Evolutionary conservation across 73 alveolate species (phyloP).

Genomic region (Paramecium sonneborni): DNA sequence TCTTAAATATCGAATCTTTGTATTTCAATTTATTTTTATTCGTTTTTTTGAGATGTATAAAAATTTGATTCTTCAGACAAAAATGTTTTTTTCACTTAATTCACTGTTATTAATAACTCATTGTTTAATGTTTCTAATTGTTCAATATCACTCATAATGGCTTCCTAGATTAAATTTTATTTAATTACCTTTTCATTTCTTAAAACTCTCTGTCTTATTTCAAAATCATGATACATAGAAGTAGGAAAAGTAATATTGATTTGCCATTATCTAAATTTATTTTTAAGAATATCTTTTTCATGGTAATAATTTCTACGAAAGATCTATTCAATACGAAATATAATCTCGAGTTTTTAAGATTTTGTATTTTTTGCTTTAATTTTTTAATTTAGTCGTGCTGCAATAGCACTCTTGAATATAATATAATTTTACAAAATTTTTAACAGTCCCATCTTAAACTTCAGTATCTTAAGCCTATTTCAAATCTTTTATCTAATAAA

Average conservation of each 20-base stretch:
- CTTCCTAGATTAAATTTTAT: not conserved
- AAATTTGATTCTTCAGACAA: conserved; percentile 18
- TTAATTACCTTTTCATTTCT: not conserved
- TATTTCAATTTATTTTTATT: not conserved
- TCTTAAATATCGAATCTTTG: not conserved
- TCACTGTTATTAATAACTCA: not conserved
- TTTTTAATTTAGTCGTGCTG: not conserved
- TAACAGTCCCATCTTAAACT: not conserved
- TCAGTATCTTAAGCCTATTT: not conserved
- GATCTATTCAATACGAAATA: not conserved
- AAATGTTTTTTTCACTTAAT: conserved; percentile 5
- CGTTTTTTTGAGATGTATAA: not conserved
- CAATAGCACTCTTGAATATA: not conserved
- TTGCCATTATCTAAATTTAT: not conserved
- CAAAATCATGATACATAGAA: conserved; percentile 6
- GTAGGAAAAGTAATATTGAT: not conserved
- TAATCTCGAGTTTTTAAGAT: not conserved
- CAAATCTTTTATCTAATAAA: not conserved
- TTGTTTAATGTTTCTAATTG: not conserved
- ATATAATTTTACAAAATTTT: not conserved
- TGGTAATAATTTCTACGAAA: not conserved
- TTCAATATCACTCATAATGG: not conserved
- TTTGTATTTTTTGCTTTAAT: not conserved
- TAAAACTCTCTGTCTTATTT: not conserved
- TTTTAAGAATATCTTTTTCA: not conserved